Base-by-base conservation (phyloP, 192 early-diverging fungal genomes). In the Umbelopsis sp. region DNA sequence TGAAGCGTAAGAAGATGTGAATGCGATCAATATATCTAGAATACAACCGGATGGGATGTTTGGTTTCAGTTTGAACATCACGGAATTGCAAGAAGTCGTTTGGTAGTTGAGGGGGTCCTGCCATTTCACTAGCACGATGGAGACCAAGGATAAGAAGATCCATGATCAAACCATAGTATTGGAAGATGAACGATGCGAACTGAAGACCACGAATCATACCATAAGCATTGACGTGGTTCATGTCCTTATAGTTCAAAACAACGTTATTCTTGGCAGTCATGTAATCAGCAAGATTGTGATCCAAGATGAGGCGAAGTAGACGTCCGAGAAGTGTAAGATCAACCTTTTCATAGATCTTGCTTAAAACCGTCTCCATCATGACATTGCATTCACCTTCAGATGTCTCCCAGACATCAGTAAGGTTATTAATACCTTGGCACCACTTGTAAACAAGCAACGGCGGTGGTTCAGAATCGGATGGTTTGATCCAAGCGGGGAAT, bases 251-350 rank as follows among this genome's bases (percentile, higher is more conserved):
- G 71, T 89, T 96, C 56, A 99, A 79, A 16, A 92, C 94, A 41
- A 99, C 91, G 85, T 99, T 99, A 86, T 99, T 99, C 85, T 99
- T 99, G 73, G 96, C 95, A 0, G 98, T 97, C 90, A 98, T 96
- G 78, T 99, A 99, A 74, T 99, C 98, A n/a, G 98, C 98, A 87
- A 99, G 88, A 78, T 98, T 97, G 87, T 98, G 98, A 83, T 99
- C 98, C 45, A 99, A 83, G 82, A 99, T 94, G 45, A 99, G 85
- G 47, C 98, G 90, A 75, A 99, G 81, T 34, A 99, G 84, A 51
- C 95, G 90, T 68, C 96, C 95, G 41, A 99, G 88, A 53, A 99
- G 83, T 34, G 96, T 98, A 71, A 99, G 86, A 87, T 99, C 96
- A 44, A 99, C 93, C 86, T 98, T 98, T 78, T 98, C 96, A 72